These are phyloP conservation scores for Leucosporidium yakuticum DNA, from an alignment of 768 basidiomycete genomes.

Conservation along the genomic window DNA sequence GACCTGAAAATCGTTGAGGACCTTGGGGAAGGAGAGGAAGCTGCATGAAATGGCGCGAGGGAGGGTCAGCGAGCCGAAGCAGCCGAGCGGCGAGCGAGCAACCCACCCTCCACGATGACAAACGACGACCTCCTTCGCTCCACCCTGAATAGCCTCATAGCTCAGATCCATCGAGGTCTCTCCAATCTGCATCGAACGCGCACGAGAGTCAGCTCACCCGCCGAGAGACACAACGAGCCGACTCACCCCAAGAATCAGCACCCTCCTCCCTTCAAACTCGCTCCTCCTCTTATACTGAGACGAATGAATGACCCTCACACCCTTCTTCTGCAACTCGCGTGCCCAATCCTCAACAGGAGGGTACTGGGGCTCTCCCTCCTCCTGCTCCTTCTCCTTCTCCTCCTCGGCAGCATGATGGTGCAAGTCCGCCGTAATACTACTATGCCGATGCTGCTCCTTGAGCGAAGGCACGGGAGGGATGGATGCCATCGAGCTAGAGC, in stretches of 20 bases:
- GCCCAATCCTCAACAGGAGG: too few relatives aligned
- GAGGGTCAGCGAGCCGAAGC: slow-evolving; percentile 22
- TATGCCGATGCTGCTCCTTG: too few relatives aligned
- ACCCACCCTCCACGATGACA: slow-evolving; percentile 53
- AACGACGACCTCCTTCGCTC: slow-evolving; percentile 53
- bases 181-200: slow-evolving; percentile 44
- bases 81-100: background rate
- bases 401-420: too few relatives aligned
- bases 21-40: slow-evolving; percentile 58
- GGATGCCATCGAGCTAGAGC: too few relatives aligned
- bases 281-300: slow-evolving; percentile 51
- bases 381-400: slow-evolving; percentile 14
- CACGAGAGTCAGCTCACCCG: too few relatives aligned
- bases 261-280: slow-evolving; percentile 49
- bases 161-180: slow-evolving; percentile 62
- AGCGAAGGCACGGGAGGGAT: too few relatives aligned
- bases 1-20: slow-evolving; percentile 54
- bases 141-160: slow-evolving; percentile 49
- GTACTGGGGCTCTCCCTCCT: too few relatives aligned
- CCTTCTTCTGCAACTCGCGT: slow-evolving; percentile 7
- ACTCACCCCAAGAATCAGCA: slow-evolving; percentile 53
- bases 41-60: slow-evolving; percentile 29
- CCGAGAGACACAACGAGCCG: background rate
- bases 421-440: too few relatives aligned
- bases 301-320: slow-evolving; percentile 50